Evolutionary conservation across 2,329 filamentous ascomycete species (phyloP).

Genomic region (Claviceps citrina): DNA sequence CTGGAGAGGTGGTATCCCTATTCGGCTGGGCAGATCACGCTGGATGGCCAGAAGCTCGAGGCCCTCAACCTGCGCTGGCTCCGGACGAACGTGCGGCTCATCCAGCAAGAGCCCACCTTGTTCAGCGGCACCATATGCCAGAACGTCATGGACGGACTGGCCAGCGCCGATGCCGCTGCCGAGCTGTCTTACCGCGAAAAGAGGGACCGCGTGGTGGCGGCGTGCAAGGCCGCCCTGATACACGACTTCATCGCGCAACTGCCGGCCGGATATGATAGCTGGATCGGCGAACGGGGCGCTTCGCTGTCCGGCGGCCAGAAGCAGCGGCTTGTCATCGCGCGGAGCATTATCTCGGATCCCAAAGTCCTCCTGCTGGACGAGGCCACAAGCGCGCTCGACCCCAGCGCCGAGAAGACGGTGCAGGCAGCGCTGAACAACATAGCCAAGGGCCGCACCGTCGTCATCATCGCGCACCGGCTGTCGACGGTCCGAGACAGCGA

Average conservation of each 20-base stretch:
- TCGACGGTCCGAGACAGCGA: slow-evolving; percentile 46
- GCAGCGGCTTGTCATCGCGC: slow-evolving; percentile 51
- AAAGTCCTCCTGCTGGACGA: slow-evolving; percentile 52
- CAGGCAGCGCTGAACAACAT: slow-evolving; percentile 39
- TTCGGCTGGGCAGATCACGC: slow-evolving; percentile 25
- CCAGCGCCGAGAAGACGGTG: slow-evolving; percentile 33
- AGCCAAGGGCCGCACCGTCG: slow-evolving; percentile 44
- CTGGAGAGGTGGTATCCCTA: slow-evolving; percentile 46
- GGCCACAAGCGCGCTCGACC: slow-evolving; percentile 44
- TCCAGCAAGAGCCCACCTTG: slow-evolving; percentile 37
- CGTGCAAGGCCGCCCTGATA: slow-evolving; percentile 35
- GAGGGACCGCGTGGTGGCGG: slow-evolving; percentile 26
- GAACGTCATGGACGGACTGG: slow-evolving; percentile 34
- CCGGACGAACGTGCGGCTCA: slow-evolving; percentile 36
- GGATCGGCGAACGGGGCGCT: slow-evolving; percentile 48
- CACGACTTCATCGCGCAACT: slow-evolving; percentile 37
- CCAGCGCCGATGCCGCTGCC: neutral
- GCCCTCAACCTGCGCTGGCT: slow-evolving; percentile 36
- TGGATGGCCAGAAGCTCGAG: slow-evolving; percentile 29
- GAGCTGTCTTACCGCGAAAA: slow-evolving; percentile 24
- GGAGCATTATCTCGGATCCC: slow-evolving; percentile 49
- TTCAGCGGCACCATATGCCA: slow-evolving; percentile 37
- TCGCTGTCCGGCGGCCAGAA: slow-evolving; percentile 53
- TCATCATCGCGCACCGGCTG: slow-evolving; percentile 48
- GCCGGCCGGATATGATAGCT: slow-evolving; percentile 41